A percentile compares a stretch with the other conserved stretches of the same genome.
phyloP scores from a whole-genome alignment of 2,329 filamentous ascomycete genomes.

The Sarocladiaceae sp. region DNA sequence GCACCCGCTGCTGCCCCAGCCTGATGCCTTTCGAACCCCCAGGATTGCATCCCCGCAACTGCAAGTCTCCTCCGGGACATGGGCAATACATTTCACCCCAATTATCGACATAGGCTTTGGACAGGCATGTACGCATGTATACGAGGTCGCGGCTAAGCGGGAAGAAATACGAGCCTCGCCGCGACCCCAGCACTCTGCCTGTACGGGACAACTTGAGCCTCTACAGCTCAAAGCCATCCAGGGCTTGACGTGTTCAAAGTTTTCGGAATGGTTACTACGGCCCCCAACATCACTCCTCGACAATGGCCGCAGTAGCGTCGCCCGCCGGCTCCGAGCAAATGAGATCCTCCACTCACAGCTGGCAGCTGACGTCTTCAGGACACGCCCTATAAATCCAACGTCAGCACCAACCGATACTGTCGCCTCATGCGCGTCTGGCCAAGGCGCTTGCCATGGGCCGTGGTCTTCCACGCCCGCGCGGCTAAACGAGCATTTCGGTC shows the following conservation, averaged over 20 bases:
- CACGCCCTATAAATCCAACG: background rate
- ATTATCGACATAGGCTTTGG: background rate
- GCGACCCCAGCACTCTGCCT: background rate
- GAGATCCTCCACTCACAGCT: background rate
- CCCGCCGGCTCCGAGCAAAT: conserved; percentile 7
- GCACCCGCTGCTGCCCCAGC: background rate
- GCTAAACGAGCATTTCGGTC: conserved; percentile 1
- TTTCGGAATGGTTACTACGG: no score
- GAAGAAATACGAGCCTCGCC: background rate
- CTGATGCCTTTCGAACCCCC: no score
- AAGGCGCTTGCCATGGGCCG: background rate
- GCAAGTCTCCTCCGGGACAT: no score
- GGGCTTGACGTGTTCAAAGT: background rate
- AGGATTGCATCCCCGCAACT: no score
- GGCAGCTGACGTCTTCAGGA: background rate
- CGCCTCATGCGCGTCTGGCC: background rate
- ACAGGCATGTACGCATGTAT: background rate
- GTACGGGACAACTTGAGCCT: background rate
- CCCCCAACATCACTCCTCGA: conserved; percentile 2
- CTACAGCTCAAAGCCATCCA: background rate
- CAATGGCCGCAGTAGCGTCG: background rate
- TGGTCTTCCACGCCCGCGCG: background rate
- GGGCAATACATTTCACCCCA: background rate
- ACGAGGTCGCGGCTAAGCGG: background rate
- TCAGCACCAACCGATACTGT: background rate